phyloP scores from a whole-genome alignment of 495 filamentous ascomycete species.

The Neurospora sp. region DNA sequence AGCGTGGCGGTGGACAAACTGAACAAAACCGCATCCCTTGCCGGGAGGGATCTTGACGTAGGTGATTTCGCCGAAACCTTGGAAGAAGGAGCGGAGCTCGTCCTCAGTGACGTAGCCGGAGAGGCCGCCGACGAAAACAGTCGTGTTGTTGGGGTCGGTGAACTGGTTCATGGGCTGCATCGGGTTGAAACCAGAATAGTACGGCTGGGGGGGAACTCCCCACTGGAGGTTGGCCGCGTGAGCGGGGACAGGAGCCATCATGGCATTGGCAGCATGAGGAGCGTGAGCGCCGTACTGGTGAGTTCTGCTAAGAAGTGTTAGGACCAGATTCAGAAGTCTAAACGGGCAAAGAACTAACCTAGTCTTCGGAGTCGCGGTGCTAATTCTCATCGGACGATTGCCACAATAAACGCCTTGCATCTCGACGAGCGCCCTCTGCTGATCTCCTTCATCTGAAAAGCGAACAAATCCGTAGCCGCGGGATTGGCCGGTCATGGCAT shows the following conservation, averaged over 20 bases:
- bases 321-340: neutral
- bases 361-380: constrained; percentile 92
- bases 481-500: constrained; percentile 94
- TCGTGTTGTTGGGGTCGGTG: constrained; percentile 99
- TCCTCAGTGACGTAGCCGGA: constrained; percentile 99
- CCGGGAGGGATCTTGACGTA: constrained; percentile 99
- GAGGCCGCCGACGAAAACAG: constrained; percentile 94
- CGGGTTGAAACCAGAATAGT: constrained; percentile 31
- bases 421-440: constrained; percentile 87
- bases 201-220: constrained; percentile 24
- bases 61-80: constrained; percentile 98
- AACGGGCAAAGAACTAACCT: constrained; percentile 21
- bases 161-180: constrained; percentile 98
- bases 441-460: constrained; percentile 87
- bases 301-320: constrained; percentile 15
- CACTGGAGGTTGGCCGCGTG: constrained; percentile 29
- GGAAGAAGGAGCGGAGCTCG: constrained; percentile 98
- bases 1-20: constrained; percentile 97
- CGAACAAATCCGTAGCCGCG: constrained; percentile 97
- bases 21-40: constrained; percentile 98
- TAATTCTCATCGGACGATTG: constrained; percentile 98
- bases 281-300: constrained; percentile 29
- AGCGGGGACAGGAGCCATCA: constrained; percentile 27
- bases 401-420: constrained; percentile 99
- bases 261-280: constrained; percentile 20